These are phyloP conservation scores for Haplographium delicatum DNA, from an alignment of 495 filamentous ascomycete species.

Conservation along the genomic window DNA sequence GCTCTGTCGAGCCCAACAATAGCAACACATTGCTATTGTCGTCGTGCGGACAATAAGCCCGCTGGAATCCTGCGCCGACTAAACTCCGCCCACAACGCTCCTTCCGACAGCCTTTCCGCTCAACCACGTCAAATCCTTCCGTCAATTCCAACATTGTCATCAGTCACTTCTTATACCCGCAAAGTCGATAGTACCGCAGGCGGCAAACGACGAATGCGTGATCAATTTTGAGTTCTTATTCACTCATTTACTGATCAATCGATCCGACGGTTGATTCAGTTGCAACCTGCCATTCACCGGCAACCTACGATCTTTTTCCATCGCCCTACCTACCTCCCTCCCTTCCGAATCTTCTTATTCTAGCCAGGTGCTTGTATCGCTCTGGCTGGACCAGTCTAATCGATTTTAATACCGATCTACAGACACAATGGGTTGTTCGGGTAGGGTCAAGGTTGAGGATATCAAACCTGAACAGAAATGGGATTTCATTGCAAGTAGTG, in stretches of 20 bases:
- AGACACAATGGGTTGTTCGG: conserved; percentile 65
- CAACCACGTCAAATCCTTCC: too few relatives aligned
- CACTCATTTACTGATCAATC: background rate
- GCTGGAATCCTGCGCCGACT: background rate
- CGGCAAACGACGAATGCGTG: conserved; percentile 31
- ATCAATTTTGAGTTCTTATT: conserved; percentile 5
- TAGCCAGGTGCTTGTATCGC: conserved; percentile 16
- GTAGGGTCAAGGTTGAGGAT: conserved; percentile 60
- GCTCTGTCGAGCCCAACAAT: conserved; percentile 9
- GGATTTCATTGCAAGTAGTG: conserved; percentile 77
- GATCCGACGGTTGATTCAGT: conserved; percentile 3
- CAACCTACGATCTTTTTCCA: conserved; percentile 3
- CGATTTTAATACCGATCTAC: conserved; percentile 13
- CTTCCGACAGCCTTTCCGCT: too few relatives aligned
- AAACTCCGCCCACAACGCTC: conserved; percentile 1
- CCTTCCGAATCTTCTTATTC: conserved; percentile 5
- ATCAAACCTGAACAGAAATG: conserved; percentile 82
- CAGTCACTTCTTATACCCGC: conserved; percentile 11
- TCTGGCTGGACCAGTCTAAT: conserved; percentile 14
- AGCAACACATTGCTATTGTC: conserved; percentile 17
- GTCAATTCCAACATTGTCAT: background rate
- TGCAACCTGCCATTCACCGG: conserved; percentile 3
- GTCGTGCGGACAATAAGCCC: background rate
- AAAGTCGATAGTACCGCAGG: conserved; percentile 50
- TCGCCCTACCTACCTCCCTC: background rate